phyloP scores from a whole-genome alignment of 805 yeast genomes.

The Pichia exigua region DNA sequence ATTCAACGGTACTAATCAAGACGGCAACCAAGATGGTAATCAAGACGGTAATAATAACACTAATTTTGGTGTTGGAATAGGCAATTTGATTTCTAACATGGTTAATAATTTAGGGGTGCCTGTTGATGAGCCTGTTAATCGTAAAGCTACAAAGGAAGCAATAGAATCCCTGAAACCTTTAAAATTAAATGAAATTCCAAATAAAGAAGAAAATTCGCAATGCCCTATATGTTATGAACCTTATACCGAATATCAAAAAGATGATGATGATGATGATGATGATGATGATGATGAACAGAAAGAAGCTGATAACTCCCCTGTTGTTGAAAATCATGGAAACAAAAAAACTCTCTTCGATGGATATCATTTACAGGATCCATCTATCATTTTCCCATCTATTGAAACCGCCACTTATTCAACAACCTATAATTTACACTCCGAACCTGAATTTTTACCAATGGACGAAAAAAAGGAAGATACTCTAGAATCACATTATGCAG shows the following conservation, averaged over 20 bases:
- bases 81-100: background rate
- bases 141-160: slow-evolving; percentile 24
- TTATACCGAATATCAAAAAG: background rate
- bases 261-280: background rate
- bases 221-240: slow-evolving; percentile 40
- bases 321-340: background rate
- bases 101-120: background rate
- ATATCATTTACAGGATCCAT: slow-evolving; percentile 20
- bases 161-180: slow-evolving; percentile 22
- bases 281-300: background rate
- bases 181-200: slow-evolving; percentile 17
- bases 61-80: background rate
- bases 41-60: background rate
- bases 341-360: slow-evolving; percentile 9
- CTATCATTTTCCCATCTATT: slow-evolving; percentile 22
- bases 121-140: background rate
- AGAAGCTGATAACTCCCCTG: background rate
- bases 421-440: background rate
- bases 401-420: slow-evolving; percentile 17
- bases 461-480: background rate
- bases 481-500: slow-evolving; percentile 44
- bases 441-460: background rate
- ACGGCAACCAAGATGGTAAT: background rate
- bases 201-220: slow-evolving; percentile 17
- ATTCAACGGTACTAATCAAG: background rate